Base-by-base conservation (phyloP, 306 rosid genomes). In the Medicago lupulina region DNA sequence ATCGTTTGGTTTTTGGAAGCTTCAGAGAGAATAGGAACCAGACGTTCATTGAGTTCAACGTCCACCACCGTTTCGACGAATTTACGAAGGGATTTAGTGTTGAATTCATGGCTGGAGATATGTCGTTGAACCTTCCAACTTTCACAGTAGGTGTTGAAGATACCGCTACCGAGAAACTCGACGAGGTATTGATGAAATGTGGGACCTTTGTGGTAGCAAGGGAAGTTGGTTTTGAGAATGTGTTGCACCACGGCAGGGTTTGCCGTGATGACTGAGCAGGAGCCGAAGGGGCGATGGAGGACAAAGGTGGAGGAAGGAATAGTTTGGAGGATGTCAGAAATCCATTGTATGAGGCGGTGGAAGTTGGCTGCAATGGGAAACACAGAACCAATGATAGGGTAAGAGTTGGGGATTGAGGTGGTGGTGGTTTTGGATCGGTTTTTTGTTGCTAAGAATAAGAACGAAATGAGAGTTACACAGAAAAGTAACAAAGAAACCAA, bases 111-210 rank as follows among this genome's bases (percentile, higher is more conserved):
- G 53, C 92, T 86, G 0, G 88, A 77, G 16, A 90, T 83, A 59
- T 92, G 88, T 3, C 94, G 65, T 41, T 92, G 92, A 66, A 85
- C 70, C 83, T 90, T 90, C 94, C 94, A 90, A 3, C 0, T 46
- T 1, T 81, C 25, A 3, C 89, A 90, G 55, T 90, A 86, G 5
- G 78, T 68, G 73, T 62, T 83, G 84, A 92, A 90, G 80, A 90
- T 90, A 0, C 94, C 93, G 38, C 70, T 40, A 14, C 97, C 93
- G 53, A 93, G 91, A 53, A 93, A 86, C 21, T 91, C 96, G 0
- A 63, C 14, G 41, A 88, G 68, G 5, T 76, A 53, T 1, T 15
- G 28, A n/a, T 71, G 39, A 6, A 74, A 13, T 12, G 23, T 4
- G 1, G 8, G 39, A 49, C 97, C 93, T 7, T 93, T 93, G 4